Evolutionary conservation across 2,329 filamentous ascomycete genomes (phyloP).

Genomic region (Clonostachys solani): DNA sequence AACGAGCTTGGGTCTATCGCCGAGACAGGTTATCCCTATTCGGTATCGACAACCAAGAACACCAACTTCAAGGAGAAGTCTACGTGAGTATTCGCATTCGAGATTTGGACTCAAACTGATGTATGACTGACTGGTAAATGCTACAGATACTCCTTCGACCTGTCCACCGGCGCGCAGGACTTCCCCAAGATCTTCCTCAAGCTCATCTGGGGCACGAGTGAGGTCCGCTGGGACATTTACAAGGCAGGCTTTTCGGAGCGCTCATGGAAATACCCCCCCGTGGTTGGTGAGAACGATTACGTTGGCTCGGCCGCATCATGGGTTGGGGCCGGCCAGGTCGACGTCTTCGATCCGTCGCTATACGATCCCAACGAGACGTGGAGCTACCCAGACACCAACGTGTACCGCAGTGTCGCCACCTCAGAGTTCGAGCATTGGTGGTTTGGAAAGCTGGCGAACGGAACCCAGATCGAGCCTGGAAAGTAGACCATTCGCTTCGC

Average conservation of each 20-base stretch:
- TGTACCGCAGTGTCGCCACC: conserved; percentile 7
- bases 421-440: conserved; percentile 12
- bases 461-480: conserved; percentile 14
- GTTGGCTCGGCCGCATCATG: conserved; percentile 21
- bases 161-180: conserved; percentile 5
- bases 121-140: too few relatives aligned
- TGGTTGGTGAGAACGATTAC: conserved; percentile 20
- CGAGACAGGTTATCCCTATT: conserved; percentile 6
- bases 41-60: conserved; percentile 3
- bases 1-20: conserved; percentile 10
- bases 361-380: conserved; percentile 13
- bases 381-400: conserved; percentile 10
- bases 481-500: conserved; percentile 9
- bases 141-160: conserved; percentile 7
- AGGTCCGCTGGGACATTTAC: conserved; percentile 16
- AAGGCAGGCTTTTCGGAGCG: conserved; percentile 17
- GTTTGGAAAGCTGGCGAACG: conserved; percentile 18
- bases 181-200: conserved; percentile 11
- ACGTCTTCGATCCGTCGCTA: conserved; percentile 11
- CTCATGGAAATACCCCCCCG: conserved; percentile 26
- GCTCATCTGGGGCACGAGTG: conserved; percentile 12
- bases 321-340: conserved; percentile 4
- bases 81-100: neutral
- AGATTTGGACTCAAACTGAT: neutral
- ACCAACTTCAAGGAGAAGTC: neutral